phyloP scores from a whole-genome alignment of 2,329 filamentous ascomycete genomes.

The Alternaria ethzedia region DNA sequence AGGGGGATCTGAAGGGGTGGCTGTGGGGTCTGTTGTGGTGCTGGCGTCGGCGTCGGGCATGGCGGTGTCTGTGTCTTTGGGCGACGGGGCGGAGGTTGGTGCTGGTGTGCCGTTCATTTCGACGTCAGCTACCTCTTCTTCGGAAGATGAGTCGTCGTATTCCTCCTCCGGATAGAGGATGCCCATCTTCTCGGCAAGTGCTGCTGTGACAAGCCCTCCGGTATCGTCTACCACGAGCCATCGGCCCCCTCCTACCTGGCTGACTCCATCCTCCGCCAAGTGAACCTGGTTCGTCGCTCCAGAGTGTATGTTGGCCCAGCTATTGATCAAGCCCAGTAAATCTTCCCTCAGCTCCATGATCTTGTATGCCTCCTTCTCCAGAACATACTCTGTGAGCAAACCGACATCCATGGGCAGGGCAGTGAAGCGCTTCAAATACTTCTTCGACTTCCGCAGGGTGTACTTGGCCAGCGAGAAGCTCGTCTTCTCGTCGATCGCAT shows the following conservation, averaged over 20 bases:
- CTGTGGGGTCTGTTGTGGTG: slow-evolving; percentile 7
- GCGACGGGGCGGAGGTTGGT: not conserved
- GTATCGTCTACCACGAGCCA: slow-evolving; percentile 90
- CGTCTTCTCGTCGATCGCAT: slow-evolving; percentile 91
- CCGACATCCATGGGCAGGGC: slow-evolving; percentile 83
- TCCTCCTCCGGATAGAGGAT: slow-evolving; percentile 66
- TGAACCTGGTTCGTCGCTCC: slow-evolving; percentile 52
- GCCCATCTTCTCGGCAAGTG: slow-evolving; percentile 88
- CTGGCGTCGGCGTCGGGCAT: slow-evolving; percentile 19
- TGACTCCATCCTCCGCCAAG: slow-evolving; percentile 39
- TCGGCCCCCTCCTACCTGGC: slow-evolving; percentile 60
- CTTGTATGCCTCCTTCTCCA: slow-evolving; percentile 80
- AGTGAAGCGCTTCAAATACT: slow-evolving; percentile 88
- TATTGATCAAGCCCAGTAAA: slow-evolving; percentile 77
- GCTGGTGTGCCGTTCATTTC: slow-evolving; percentile 7
- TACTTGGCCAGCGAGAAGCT: slow-evolving; percentile 94
- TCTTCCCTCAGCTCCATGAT: slow-evolving; percentile 89
- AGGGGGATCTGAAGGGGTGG: slow-evolving; percentile 28
- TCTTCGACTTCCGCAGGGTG: slow-evolving; percentile 89
- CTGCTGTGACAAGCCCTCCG: slow-evolving; percentile 79
- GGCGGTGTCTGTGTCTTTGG: slow-evolving; percentile 1
- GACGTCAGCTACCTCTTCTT: not conserved
- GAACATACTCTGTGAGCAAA: slow-evolving; percentile 75
- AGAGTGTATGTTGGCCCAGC: slow-evolving; percentile 90
- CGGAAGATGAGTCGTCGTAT: slow-evolving; percentile 32